These are phyloP conservation scores for Talinum fruticosum DNA, from an alignment of 148 eudicot genomes.

Conservation along the genomic window DNA sequence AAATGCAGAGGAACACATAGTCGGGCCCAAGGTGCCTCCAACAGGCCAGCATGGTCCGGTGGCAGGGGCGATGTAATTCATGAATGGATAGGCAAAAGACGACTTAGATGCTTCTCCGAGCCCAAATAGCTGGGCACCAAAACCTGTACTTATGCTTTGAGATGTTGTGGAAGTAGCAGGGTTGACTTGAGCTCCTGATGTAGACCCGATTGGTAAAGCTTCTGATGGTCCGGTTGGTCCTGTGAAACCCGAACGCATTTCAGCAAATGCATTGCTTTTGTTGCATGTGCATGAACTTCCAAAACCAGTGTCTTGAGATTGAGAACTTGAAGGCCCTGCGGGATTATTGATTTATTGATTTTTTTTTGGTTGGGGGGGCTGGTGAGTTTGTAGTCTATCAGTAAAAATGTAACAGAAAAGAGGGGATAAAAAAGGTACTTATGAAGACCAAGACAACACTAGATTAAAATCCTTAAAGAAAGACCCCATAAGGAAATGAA, in stretches of 20 bases:
- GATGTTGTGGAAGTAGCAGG: not conserved
- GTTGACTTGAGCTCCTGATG: not conserved
- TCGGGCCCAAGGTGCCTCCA: not conserved
- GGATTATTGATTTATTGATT: no score
- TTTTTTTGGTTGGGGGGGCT: no score
- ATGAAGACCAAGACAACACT: no score
- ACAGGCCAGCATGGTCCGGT: no score
- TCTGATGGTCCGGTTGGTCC: no score
- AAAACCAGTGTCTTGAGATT: not conserved
- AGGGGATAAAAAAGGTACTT: no score
- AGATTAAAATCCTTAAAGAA: not conserved
- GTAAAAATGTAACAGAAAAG: no score
- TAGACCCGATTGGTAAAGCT: not conserved
- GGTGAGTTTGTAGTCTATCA: no score
- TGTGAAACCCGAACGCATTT: no score
- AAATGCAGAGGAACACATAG: slow-evolving; percentile 3
- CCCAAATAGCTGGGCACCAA: not conserved
- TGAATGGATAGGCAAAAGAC: not conserved
- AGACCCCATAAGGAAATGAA: not conserved
- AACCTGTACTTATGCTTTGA: not conserved
- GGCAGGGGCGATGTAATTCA: slow-evolving; percentile 1
- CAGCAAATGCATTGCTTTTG: not conserved
- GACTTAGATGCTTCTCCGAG: not conserved
- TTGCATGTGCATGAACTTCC: not conserved
- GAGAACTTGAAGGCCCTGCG: slow-evolving; percentile 5